A percentile compares a stretch with the other conserved stretches of the same genome.
Conservation (phyloP, 257 asterid genomes). For the Osmanthus fragrans region DNA sequence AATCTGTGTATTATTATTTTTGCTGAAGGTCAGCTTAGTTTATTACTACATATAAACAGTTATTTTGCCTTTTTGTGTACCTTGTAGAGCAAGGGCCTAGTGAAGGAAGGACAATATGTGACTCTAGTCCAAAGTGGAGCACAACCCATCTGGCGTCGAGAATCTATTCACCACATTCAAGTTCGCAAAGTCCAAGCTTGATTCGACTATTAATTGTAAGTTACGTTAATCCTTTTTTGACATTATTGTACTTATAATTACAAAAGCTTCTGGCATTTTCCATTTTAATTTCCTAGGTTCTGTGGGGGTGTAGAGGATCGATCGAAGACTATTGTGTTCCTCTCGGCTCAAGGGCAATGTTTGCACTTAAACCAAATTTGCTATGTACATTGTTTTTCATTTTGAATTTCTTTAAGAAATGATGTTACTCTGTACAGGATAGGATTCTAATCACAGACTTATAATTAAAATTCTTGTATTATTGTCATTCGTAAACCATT, state of each 20-base stretch:
- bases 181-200: constrained; percentile 79
- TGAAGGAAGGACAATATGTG: constrained; percentile 74
- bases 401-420: neutral
- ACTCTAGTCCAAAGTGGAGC: constrained; percentile 99
- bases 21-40: constrained; percentile 4
- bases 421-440: neutral
- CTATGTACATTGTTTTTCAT: neutral
- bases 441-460: neutral
- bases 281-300: neutral
- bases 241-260: neutral
- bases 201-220: constrained; percentile 18
- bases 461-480: no score
- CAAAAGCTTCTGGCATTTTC: neutral
- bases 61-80: constrained; percentile 4
- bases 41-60: neutral
- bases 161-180: constrained; percentile 94
- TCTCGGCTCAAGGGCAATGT: neutral
- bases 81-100: constrained; percentile 62
- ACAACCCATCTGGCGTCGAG: constrained; percentile 97
- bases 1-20: constrained; percentile 10
- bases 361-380: neutral
- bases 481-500: no score
- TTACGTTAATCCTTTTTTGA: neutral
- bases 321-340: neutral
- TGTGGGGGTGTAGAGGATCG: neutral